These are phyloP conservation scores for Russula brevipes DNA, from an alignment of 768 basidiomycete species.

Conservation along the genomic window DNA sequence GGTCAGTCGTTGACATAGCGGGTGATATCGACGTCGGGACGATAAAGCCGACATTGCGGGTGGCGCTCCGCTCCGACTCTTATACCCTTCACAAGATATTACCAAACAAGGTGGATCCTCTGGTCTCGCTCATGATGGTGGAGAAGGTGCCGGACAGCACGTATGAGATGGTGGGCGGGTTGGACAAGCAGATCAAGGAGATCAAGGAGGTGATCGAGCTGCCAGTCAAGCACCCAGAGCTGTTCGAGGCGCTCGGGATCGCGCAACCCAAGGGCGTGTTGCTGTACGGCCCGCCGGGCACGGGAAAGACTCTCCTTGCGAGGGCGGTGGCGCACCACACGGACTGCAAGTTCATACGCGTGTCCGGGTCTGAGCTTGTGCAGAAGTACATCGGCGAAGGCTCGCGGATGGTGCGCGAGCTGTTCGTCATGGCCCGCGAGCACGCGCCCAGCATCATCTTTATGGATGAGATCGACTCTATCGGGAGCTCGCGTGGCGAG, in stretches of 20 bases:
- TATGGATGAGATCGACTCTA: constrained; percentile 99
- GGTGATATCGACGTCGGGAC: constrained; percentile 73
- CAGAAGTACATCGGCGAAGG: constrained; percentile 99
- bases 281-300: constrained; percentile 93
- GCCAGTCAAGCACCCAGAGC: constrained; percentile 91
- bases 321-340: constrained; percentile 97
- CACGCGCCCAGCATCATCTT: constrained; percentile 98
- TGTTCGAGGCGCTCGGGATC: constrained; percentile 94
- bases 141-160: constrained; percentile 99
- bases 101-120: constrained; percentile 96
- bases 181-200: constrained; percentile 97
- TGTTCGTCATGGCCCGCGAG: constrained; percentile 98
- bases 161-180: constrained; percentile 99
- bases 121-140: constrained; percentile 99
- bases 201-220: constrained; percentile 99
- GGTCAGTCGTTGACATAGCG: constrained; percentile 87
- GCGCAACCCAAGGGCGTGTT: constrained; percentile 96
- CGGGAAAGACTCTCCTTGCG: constrained; percentile 92
- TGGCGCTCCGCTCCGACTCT: constrained; percentile 92
- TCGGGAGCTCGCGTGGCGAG: constrained; percentile 88
- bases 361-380: constrained; percentile 89
- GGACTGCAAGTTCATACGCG: constrained; percentile 96
- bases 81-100: constrained; percentile 96
- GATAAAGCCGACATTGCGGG: constrained; percentile 81
- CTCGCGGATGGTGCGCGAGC: constrained; percentile 90